Evolutionary conservation across 1,284 basidiomycete species (phyloP).

Genomic region (Vanrija sp.): DNA sequence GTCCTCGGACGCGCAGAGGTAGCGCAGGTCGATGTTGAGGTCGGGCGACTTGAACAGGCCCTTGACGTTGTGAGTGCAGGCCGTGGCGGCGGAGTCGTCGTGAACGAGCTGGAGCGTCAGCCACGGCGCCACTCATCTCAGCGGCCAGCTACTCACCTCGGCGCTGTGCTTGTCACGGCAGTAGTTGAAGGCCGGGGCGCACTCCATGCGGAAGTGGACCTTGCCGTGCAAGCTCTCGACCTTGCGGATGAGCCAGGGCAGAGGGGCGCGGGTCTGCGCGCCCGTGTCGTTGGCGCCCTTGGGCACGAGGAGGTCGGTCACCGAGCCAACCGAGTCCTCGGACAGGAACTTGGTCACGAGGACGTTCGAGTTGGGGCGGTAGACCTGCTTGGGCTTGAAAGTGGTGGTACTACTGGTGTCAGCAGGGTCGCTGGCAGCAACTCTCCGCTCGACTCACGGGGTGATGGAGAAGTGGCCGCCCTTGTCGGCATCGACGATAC

Average conservation of each 20-base stretch:
- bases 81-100: constrained; percentile 52
- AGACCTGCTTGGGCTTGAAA: constrained; percentile 64
- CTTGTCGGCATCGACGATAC: constrained; percentile 54
- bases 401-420: constrained; percentile 47
- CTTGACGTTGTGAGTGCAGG: constrained; percentile 55
- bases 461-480: constrained; percentile 89
- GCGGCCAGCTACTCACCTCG: constrained; percentile 38
- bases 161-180: constrained; percentile 69
- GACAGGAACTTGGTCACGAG: constrained; percentile 83
- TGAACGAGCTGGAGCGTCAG: constrained; percentile 37
- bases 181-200: constrained; percentile 91
- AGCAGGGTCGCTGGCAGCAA: constrained; percentile 49
- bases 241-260: constrained; percentile 82
- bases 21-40: constrained; percentile 70
- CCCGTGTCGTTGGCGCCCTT: constrained; percentile 36
- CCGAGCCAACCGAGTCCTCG: constrained; percentile 69
- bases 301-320: constrained; percentile 58
- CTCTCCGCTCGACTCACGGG: constrained; percentile 48
- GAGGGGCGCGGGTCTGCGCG: constrained; percentile 32
- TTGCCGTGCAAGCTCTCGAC: constrained; percentile 79
- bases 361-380: constrained; percentile 81
- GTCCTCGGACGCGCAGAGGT: constrained; percentile 52
- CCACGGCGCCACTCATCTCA: not conserved
- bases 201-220: constrained; percentile 72
- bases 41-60: constrained; percentile 63